phyloP scores from a whole-genome alignment of 164 flowering plant species.

The Tetracentron sinense region DNA sequence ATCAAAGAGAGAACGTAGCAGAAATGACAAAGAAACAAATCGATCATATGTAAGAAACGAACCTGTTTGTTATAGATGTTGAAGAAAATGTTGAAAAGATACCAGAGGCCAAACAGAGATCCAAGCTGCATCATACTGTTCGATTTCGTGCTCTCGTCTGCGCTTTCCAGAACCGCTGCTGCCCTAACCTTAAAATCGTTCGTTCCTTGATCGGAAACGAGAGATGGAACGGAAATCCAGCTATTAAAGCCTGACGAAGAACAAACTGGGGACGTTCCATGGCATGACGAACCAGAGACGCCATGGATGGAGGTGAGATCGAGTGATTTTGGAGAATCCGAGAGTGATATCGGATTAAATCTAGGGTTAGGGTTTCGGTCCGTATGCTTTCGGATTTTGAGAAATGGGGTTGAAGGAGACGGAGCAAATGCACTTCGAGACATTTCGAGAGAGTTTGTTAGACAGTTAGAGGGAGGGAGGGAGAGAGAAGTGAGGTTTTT shows the following conservation, averaged over 20 bases:
- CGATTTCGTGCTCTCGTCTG: constrained; percentile 29
- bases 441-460: too few relatives aligned
- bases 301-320: constrained; percentile 27
- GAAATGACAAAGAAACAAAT: not conserved
- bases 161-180: constrained; percentile 42
- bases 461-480: constrained; percentile 2
- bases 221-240: constrained; percentile 20
- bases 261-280: constrained; percentile 5
- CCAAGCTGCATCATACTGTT: constrained; percentile 43
- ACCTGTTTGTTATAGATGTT: constrained; percentile 91
- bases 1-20: too few relatives aligned
- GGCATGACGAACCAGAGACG: constrained; percentile 8
- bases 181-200: constrained; percentile 33
- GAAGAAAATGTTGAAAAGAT: constrained; percentile 77
- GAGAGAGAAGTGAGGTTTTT: not conserved
- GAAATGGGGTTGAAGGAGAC: constrained; percentile 32
- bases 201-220: constrained; percentile 17
- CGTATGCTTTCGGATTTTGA: constrained; percentile 15
- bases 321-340: constrained; percentile 19
- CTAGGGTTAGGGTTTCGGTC: constrained; percentile 10
- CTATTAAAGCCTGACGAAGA: constrained; percentile 8
- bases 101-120: constrained; percentile 65
- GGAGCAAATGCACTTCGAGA: constrained; percentile 42
- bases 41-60: constrained; percentile 1
- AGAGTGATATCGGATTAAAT: constrained; percentile 21